phyloP scores from a whole-genome alignment of 306 rosid species.

The Ceratonia siliqua region DNA sequence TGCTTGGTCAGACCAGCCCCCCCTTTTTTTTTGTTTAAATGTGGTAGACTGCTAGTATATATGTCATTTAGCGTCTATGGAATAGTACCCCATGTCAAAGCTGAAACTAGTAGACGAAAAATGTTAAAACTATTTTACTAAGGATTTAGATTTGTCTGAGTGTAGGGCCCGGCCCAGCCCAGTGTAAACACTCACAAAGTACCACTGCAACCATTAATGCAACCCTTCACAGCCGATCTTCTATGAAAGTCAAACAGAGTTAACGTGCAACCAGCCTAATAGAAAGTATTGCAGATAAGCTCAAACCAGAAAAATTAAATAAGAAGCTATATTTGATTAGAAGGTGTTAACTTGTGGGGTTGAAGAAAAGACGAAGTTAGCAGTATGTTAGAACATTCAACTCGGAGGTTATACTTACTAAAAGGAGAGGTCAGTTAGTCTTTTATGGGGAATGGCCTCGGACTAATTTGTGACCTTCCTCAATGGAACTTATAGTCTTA shows the following conservation, averaged over 20 bases:
- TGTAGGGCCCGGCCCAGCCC: not conserved
- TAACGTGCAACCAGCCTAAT: not conserved
- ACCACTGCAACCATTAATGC: not conserved
- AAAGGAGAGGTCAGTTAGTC: not conserved
- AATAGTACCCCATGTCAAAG: slow-evolving; percentile 2
- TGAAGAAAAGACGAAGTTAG: not conserved
- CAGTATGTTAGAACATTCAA: not conserved
- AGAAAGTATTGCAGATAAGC: slow-evolving; percentile 1
- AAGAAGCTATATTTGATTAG: not conserved
- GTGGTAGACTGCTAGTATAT: not conserved
- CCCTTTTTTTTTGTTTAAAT: slow-evolving; percentile 32
- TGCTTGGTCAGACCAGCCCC: slow-evolving; percentile 52
- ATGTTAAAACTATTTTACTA: not conserved
- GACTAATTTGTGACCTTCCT: not conserved
- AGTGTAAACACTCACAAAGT: not conserved
- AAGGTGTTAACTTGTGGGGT: not conserved
- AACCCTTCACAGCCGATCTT: slow-evolving; percentile 5
- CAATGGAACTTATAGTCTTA: not conserved
- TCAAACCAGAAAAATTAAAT: not conserved
- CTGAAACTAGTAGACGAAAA: slow-evolving; percentile 1
- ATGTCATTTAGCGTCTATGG: slow-evolving; percentile 11
- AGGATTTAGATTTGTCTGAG: not conserved
- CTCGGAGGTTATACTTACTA: not conserved
- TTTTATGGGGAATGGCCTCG: not conserved
- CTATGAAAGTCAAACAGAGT: not conserved